Conservation (phyloP, 2,329 filamentous ascomycete genomes). For the Pseudogymnoascus sp. region DNA sequence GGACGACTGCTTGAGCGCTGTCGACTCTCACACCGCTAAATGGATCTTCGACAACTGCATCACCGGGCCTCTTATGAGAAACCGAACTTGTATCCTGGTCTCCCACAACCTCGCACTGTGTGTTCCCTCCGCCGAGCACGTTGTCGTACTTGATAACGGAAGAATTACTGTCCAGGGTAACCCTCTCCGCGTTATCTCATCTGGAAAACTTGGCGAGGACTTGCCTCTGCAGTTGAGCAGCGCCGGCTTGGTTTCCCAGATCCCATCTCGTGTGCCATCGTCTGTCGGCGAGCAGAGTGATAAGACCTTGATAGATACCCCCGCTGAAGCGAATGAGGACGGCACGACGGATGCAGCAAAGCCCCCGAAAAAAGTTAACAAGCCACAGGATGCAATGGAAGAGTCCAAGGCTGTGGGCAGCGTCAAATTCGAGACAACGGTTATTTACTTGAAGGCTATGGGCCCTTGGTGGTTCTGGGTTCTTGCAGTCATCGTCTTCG, state of each 20-base stretch:
- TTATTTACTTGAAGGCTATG: conserved; percentile 83
- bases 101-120: conserved; percentile 93
- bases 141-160: conserved; percentile 84
- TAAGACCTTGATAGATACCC: conserved; percentile 43
- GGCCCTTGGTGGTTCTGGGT: conserved; percentile 97
- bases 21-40: conserved; percentile 94
- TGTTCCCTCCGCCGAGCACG: conserved; percentile 70
- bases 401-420: conserved; percentile 81
- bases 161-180: conserved; percentile 71
- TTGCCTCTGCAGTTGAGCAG: conserved; percentile 66
- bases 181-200: conserved; percentile 69
- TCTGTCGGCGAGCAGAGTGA: conserved; percentile 60
- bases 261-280: conserved; percentile 73
- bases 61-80: conserved; percentile 78
- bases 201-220: conserved; percentile 86
- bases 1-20: conserved; percentile 92
- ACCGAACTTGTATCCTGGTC: conserved; percentile 87
- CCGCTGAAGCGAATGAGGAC: conserved; percentile 42
- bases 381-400: conserved; percentile 47
- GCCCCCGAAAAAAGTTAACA: conserved; percentile 36
- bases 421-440: conserved; percentile 80
- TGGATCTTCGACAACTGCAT: conserved; percentile 97
- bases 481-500: conserved; percentile 67
- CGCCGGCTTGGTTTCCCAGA: conserved; percentile 64
- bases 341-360: conserved; percentile 30